Base-by-base conservation (phyloP, 2,329 filamentous ascomycete species). In the Fusarium sp. region DNA sequence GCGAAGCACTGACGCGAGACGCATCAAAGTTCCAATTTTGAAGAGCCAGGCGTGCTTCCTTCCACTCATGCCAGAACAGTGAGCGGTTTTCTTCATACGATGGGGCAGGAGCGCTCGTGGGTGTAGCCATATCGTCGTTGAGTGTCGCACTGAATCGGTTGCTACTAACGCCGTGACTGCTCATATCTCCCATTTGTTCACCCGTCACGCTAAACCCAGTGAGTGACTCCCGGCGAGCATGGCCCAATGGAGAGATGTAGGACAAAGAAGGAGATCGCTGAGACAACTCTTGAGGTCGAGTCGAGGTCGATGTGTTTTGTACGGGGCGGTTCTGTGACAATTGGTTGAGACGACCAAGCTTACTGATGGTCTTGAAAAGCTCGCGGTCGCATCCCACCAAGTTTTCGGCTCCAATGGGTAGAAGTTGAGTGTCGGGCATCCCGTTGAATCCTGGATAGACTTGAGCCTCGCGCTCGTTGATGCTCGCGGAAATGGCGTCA, bases 401-500 rank as follows among this genome's bases (percentile, higher is more conserved):
- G 77, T 97, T 96, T 81, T 97, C 95, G 25, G 92, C 83, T 3
- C 92, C 91, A 68, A 90, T 79, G 0, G 86, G 84, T 6, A 89
- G 79, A 6, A 88, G 78, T 44, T 84, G 83, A 18, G 84, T 80
- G 43, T 86, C 86, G 2, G 83, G 77, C 49, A 84, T 77, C 12
- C 82, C 92, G 72, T 92, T 87, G 75, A 93, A 89, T 29, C 88
- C 85, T 15, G 89, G 87, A 68, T 90, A 85, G 20, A 97, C 88
- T 79, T 97, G 93, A 30, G 92, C 90, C 80, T 98, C 95, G 54
- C 95, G 90, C 80, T 97, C 93, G 74, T 98, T 98, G 77, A 97
- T 93, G 55, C 92, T 95, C 42, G 93, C 93, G 0, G 94, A 94
- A 82, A 98, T 93, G 59, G 95, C 93, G 79, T 98, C 95, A 77